phyloP scores from a whole-genome alignment of 1,284 basidiomycete genomes.

The Trametes hirsuta region DNA sequence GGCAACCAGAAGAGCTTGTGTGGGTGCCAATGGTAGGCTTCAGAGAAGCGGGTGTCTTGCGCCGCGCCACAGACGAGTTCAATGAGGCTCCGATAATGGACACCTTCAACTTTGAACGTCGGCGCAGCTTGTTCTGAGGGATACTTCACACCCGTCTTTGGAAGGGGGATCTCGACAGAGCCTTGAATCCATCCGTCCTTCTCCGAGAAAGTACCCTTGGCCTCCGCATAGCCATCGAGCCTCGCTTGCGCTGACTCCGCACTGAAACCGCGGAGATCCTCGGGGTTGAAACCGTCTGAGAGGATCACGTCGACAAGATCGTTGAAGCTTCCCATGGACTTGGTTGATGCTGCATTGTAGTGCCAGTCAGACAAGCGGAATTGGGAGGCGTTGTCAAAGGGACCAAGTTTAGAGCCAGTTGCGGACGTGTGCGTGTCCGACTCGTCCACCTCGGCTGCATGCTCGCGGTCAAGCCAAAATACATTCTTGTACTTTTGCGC shows the following conservation, averaged over 20 bases:
- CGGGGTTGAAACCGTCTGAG: slow-evolving; percentile 14
- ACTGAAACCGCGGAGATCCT: slow-evolving; percentile 9
- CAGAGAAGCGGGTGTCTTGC: background rate
- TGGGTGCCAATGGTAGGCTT: background rate
- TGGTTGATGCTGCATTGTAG: slow-evolving; percentile 17
- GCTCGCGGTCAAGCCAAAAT: too few relatives aligned
- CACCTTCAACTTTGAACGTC: slow-evolving; percentile 5
- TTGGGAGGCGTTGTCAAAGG: background rate
- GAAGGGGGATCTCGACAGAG: slow-evolving; percentile 20
- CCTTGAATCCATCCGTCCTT: slow-evolving; percentile 22
- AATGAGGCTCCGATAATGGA: slow-evolving; percentile 18
- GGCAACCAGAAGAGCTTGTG: background rate
- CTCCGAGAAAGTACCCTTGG: background rate
- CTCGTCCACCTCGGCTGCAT: background rate
- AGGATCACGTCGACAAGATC: slow-evolving; percentile 27
- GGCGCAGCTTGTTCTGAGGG: slow-evolving; percentile 6
- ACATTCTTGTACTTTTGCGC: background rate
- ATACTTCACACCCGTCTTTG: slow-evolving; percentile 5
- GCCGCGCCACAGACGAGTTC: slow-evolving; percentile 16
- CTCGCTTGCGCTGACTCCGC: too few relatives aligned
- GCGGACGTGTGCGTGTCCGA: background rate
- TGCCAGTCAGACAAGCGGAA: slow-evolving; percentile 14
- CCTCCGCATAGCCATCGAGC: slow-evolving; percentile 19
- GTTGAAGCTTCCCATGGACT: slow-evolving; percentile 25
- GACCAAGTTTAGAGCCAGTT: background rate